Base-by-base conservation (phyloP, 768 basidiomycete genomes). In the Russula sp. region DNA sequence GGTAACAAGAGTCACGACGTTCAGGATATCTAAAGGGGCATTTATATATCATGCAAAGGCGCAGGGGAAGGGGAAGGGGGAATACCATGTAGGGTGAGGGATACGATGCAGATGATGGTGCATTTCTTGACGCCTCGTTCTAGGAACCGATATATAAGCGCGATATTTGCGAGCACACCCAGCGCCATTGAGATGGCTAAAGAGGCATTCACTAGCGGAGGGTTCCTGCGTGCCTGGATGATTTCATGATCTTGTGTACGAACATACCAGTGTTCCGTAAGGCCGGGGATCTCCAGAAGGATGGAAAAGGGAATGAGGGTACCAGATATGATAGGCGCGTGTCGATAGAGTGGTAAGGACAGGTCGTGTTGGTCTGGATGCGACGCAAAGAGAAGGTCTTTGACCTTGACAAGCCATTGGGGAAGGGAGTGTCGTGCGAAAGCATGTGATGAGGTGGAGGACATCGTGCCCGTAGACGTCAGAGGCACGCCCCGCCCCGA, bases 281-380 rank as follows among this genome's bases (percentile, higher is more conserved):
- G 73, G 16, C 87, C 86, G 0, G 91, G 91, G 34, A 93, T 88
- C 67, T 88, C 87, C 35, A 93, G 77, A n/a, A 93, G 77, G 52
- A 92, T 87, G 18, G 86, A 81, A 67, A 93, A 90, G 0, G 88
- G 87, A 41, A 88, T 82, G 62, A 84, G 70, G 43, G 87, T 76
- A 20, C 85, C 86, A 14, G 88, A 83, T 9, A 89, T 59, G 45
- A 90, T 84, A 0, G 87, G 87, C 5, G 83, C 73, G 55, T 75
- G 75, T 18, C 89, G 83, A 69, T 86, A 87, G 55, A 81, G 80
- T 25, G 85, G 84, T 35, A 80, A 68, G 59, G 69, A 59, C 1
- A 20, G 1, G 38, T 71, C 72, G 0, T 73, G 64, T 41, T 69
- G 13, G 36, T 46, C 56, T 9, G 59, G 55, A 18, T 60, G 58